Base-by-base conservation (phyloP, 1,139 yeast genomes). In the Scheffersomyces illinoinensis region DNA sequence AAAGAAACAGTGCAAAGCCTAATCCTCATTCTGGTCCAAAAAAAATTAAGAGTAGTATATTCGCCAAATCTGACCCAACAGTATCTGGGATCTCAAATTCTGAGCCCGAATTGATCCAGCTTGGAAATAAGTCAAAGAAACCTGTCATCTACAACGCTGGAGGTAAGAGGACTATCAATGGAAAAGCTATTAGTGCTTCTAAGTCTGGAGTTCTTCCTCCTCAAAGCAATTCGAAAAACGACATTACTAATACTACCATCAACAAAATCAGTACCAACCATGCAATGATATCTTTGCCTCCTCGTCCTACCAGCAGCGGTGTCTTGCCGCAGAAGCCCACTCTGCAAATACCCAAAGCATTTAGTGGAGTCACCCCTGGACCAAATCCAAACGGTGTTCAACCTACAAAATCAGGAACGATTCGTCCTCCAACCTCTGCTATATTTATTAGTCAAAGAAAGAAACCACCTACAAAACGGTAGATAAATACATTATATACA, bases 381-480 rank as follows among this genome's bases (percentile, higher is more conserved):
- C 59, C 61, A 1, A 48, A 46, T 56, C 43, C 57, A 20, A 48
- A 20, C n/a, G 51, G 51, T 8, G 47, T 58, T 6, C 51, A 55
- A 48, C 61, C 61, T 12, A 52, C 61, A 18, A 54, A 58, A 18
- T 54, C 59, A 12, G 61, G 61, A 8, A 57, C 58, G 1, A 20
- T 57, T 20, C 57, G 57, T 18, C 46, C 52, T 43, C 19, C 26
- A 20, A 33, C 58, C 20, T 49, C 67, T 3, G 67, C 65, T 57
- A 61, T 68, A 21, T 68, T 68, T 54, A 66, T 68, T 18, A 62
- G 60, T 50, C 58, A 57, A 20, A 56, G 63, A 39, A 63, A 58
- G 55, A 59, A 60, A 21, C 56, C 61, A 24, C 64, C 63, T n/a
- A 61, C 63, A 39, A 57, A 54, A 33, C 43, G 43, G 43, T 33